Percentiles rank a stretch among this genome's conserved stretches.
Conservation (phyloP, 768 basidiomycete genomes). For the Lentinula raphanica region DNA sequence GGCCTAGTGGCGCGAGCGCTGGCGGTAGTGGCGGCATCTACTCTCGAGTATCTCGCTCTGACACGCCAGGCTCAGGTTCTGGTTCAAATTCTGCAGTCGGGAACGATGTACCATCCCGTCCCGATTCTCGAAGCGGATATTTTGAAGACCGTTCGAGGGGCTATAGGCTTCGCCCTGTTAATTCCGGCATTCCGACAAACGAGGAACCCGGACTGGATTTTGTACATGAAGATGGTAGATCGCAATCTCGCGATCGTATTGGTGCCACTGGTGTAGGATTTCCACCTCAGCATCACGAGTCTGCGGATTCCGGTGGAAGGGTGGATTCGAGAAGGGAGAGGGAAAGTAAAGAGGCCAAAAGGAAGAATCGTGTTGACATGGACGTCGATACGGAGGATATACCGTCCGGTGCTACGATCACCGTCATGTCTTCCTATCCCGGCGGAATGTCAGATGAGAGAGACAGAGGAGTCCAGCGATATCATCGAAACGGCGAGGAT, state of each 20-base stretch:
- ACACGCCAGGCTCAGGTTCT: constrained; percentile 50
- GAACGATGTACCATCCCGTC: constrained; percentile 43
- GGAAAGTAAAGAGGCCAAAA: constrained; percentile 27
- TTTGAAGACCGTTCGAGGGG: constrained; percentile 44
- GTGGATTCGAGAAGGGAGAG: constrained; percentile 26
- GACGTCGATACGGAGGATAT: constrained; percentile 48
- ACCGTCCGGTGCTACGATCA: constrained; percentile 20
- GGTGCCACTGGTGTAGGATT: constrained; percentile 27
- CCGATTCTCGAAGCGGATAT: constrained; percentile 47
- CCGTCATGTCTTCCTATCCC: constrained; percentile 19
- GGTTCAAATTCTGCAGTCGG: constrained; percentile 31
- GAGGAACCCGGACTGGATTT: constrained; percentile 30
- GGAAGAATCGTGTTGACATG: constrained; percentile 59
- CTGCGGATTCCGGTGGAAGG: constrained; percentile 26
- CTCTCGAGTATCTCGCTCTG: constrained; percentile 44
- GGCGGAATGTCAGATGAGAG: constrained; percentile 29
- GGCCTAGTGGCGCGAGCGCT: constrained; percentile 12
- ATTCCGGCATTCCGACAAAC: constrained; percentile 33
- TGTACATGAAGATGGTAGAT: constrained; percentile 49
- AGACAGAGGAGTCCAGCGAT: constrained; percentile 55
- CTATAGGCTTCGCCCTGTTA: constrained; percentile 49
- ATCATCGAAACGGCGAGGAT: constrained; percentile 37
- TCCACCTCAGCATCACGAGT: constrained; percentile 32
- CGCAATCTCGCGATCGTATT: constrained; percentile 33
- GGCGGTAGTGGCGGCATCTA: constrained; percentile 24